These are phyloP conservation scores for Aspergillus vadensis DNA, from an alignment of 2,329 filamentous ascomycete species.

Conservation along the genomic window DNA sequence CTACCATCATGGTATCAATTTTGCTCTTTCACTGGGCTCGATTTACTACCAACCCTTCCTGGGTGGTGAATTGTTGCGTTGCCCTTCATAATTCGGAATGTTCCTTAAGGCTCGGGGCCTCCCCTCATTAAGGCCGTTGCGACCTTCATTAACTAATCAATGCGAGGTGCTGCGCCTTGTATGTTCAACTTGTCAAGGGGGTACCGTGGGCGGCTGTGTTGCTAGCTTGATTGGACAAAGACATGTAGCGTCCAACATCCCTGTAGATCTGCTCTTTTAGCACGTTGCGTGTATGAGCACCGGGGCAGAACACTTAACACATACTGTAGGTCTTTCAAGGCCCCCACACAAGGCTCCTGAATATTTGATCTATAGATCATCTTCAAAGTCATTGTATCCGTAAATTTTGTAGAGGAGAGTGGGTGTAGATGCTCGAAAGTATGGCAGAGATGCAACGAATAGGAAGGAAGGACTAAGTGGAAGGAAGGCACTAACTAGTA, in stretches of 20 bases:
- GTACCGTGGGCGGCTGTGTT: slow-evolving; percentile 12
- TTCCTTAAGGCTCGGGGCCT: background rate
- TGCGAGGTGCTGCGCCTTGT: background rate
- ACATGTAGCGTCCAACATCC: slow-evolving; percentile 6
- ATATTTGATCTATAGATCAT: too few relatives aligned
- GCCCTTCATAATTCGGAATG: background rate
- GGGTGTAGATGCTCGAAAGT: background rate
- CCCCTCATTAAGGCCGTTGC: background rate
- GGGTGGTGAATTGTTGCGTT: background rate
- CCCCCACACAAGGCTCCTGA: background rate
- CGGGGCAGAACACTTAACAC: background rate
- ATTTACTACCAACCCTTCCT: background rate
- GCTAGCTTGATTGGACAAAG: slow-evolving; percentile 13
- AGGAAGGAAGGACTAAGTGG: background rate
- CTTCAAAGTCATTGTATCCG: too few relatives aligned
- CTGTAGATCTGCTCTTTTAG: slow-evolving; percentile 1
- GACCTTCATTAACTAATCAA: background rate
- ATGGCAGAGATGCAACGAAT: background rate
- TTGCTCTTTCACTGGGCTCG: background rate
- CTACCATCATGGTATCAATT: slow-evolving; percentile 3
- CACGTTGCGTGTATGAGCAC: background rate
- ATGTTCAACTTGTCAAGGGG: background rate
- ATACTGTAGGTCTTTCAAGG: background rate
- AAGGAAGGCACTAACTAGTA: background rate
- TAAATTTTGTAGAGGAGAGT: too few relatives aligned